Conservation (phyloP, 306 rosid species). For the Cucurbita moschata region DNA sequence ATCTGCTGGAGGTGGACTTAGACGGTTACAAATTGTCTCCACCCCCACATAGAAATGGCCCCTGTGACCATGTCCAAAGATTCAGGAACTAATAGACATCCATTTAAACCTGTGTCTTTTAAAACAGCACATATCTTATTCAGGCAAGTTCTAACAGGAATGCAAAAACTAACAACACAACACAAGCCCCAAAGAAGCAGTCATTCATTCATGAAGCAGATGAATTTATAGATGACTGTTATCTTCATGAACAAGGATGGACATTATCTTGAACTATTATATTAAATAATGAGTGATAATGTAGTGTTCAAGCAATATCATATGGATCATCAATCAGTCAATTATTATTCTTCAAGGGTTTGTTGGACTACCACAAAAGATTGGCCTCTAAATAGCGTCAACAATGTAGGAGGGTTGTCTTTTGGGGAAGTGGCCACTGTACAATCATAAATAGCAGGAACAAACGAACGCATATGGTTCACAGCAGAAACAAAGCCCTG, state of each 20-base stretch:
- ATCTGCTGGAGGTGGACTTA: too few relatives aligned
- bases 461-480: slow-evolving; percentile 26
- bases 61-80: neutral
- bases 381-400: slow-evolving; percentile 47
- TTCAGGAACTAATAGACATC: neutral
- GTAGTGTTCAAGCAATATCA: neutral
- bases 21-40: neutral
- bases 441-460: slow-evolving; percentile 76
- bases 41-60: neutral
- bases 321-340: slow-evolving; percentile 4
- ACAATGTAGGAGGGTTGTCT: slow-evolving; percentile 53
- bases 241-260: neutral
- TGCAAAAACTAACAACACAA: neutral
- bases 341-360: slow-evolving; percentile 8
- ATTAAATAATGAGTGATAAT: neutral
- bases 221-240: neutral
- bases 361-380: slow-evolving; percentile 48
- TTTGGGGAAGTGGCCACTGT: slow-evolving; percentile 45
- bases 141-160: neutral
- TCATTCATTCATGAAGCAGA: neutral
- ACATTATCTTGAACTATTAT: neutral
- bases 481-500: slow-evolving; percentile 85
- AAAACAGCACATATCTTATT: neutral
- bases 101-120: too few relatives aligned
- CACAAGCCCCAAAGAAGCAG: neutral